Percentiles rank a stretch among this genome's conserved stretches.
Evolutionary conservation across 164 flowering plant species (phyloP).

Genomic region (Protea cynaroides): DNA sequence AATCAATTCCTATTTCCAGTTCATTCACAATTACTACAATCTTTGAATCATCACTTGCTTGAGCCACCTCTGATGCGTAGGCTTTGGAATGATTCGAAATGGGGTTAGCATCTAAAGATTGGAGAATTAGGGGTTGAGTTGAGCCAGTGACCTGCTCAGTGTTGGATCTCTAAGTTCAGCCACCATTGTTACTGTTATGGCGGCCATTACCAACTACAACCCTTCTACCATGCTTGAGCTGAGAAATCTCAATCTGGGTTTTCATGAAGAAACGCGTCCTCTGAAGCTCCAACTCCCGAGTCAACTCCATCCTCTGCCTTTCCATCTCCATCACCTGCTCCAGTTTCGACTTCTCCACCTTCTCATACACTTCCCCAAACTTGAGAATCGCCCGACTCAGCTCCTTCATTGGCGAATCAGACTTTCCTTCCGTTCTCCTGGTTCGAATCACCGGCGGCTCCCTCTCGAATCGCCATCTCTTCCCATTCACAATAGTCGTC

Average conservation of each 20-base stretch:
- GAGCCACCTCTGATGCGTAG: no score
- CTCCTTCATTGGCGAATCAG: background rate
- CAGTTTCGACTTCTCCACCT: background rate
- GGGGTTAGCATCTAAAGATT: no score
- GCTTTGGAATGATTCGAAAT: no score
- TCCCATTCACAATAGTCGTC: background rate
- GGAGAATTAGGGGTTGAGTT: background rate
- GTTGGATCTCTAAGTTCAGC: background rate
- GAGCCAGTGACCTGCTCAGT: no score
- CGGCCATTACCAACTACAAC: background rate
- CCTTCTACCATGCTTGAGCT: background rate
- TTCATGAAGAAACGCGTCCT: background rate
- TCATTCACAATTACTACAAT: no score
- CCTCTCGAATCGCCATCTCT: background rate
- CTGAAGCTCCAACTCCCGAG: background rate
- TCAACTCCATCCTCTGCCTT: constrained; percentile 1
- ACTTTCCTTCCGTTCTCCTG: background rate
- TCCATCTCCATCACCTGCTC: constrained; percentile 2
- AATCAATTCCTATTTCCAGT: no score
- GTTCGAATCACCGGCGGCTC: background rate
- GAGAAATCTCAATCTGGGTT: background rate
- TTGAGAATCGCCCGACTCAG: background rate
- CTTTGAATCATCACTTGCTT: no score
- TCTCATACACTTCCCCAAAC: background rate
- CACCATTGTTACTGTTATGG: background rate